Conservation (phyloP, 2,329 filamentous ascomycete genomes). For the Aspergillus pseudoviridinutans region DNA sequence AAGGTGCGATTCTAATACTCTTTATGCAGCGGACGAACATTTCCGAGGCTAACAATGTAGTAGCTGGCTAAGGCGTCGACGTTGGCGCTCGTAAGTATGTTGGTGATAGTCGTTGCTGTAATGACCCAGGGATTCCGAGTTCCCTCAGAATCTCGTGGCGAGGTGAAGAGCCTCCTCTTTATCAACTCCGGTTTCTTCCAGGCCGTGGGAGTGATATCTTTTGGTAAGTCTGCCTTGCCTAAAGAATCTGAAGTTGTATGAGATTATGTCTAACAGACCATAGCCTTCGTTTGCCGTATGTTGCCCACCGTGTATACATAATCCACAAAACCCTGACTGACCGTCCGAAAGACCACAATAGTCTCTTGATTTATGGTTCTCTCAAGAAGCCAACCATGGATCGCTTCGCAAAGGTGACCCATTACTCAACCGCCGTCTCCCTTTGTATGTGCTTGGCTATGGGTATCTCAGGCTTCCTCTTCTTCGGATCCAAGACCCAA, state of each 20-base stretch:
- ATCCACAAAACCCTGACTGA: constrained; percentile 15
- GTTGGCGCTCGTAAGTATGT: constrained; percentile 87
- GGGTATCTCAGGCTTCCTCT: constrained; percentile 85
- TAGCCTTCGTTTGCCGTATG: constrained; percentile 64
- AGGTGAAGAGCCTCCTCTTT: constrained; percentile 66
- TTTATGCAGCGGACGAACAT: neutral
- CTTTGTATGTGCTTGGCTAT: constrained; percentile 88
- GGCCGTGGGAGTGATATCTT: constrained; percentile 95
- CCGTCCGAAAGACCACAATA: constrained; percentile 70
- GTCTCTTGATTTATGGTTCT: constrained; percentile 93
- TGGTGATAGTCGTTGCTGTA: constrained; percentile 82
- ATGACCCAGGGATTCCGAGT: constrained; percentile 77
- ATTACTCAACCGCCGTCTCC: constrained; percentile 86
- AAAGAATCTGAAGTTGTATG: neutral
- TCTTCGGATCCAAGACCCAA: constrained; percentile 84
- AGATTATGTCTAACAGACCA: constrained; percentile 27
- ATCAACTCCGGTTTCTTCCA: constrained; percentile 88
- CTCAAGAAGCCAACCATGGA: constrained; percentile 91
- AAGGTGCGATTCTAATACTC: constrained; percentile 59
- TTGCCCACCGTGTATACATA: constrained; percentile 5
- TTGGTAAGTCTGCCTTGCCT: constrained; percentile 57
- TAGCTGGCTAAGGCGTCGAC: constrained; percentile 95
- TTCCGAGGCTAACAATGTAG: constrained; percentile 26
- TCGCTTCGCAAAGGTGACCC: constrained; percentile 87
- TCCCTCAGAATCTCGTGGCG: constrained; percentile 66